phyloP scores from a whole-genome alignment of 2,329 filamentous ascomycete species.

The Calonectria pseudoturangicola region DNA sequence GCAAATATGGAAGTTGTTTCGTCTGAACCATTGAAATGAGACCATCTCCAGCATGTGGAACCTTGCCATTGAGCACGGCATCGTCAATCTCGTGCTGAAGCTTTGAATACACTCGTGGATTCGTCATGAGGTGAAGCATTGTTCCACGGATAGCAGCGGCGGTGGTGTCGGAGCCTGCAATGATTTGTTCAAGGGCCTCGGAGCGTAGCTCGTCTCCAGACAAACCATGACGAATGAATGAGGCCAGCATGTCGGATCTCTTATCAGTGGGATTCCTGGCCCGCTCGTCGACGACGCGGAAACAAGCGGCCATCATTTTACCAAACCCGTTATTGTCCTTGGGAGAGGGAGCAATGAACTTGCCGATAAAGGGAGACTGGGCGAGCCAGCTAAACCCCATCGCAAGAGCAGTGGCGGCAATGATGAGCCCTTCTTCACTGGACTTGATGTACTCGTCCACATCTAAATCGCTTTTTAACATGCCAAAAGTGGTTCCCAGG shows the following conservation, averaged over 20 bases:
- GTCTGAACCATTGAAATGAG: conserved; percentile 59
- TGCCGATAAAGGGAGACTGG: conserved; percentile 55
- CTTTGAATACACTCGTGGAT: conserved; percentile 66
- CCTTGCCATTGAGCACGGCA: conserved; percentile 63
- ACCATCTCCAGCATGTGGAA: conserved; percentile 1
- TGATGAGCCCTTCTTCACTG: conserved; percentile 57
- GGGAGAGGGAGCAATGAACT: conserved; percentile 54
- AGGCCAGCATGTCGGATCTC: conserved; percentile 63
- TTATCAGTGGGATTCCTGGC: conserved; percentile 50
- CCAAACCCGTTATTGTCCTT: conserved; percentile 58
- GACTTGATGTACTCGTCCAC: conserved; percentile 63
- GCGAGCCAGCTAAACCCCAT: conserved; percentile 55
- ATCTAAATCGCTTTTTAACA: conserved; percentile 67
- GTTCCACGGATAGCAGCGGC: conserved; percentile 64
- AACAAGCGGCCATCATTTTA: conserved; percentile 58
- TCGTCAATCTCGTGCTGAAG: conserved; percentile 70
- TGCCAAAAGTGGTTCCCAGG: conserved; percentile 70
- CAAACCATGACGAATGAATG: conserved; percentile 63
- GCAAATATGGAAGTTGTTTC: conserved; percentile 66
- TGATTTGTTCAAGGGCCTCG: conserved; percentile 59
- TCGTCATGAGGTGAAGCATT: conserved; percentile 71
- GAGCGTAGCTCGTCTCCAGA: conserved; percentile 57
- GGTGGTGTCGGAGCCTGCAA: conserved; percentile 63
- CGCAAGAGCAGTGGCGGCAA: conserved; percentile 53
- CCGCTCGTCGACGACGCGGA: conserved; percentile 54